Evolutionary conservation across 2,329 filamentous ascomycete species (phyloP), one percentile per base, ranked within the genome.

Genomic region (Fusarium sacchari): DNA sequence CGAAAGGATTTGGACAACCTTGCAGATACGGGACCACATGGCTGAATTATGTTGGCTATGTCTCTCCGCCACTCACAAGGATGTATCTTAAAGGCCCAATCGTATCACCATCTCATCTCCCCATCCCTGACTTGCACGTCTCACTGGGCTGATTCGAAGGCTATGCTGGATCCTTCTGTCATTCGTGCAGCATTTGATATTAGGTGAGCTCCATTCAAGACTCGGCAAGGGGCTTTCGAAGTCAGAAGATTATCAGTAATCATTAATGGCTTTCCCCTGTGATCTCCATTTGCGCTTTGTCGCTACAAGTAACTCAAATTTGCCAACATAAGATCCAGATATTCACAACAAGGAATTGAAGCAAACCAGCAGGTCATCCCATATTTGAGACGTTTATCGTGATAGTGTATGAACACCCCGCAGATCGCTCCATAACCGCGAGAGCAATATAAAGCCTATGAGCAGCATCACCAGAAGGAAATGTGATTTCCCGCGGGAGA

Each of bases 211-310:
- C 6, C 9, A 8, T 11, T 34, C 17, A 34, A 50, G 4, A 6
- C 12, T 24, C 6, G 0, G 20, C 12, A 6, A 32, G 4, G 7
- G 9, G 9, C 17, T 24, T 24, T 11, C 6, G 4, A 20, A 34
- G 17, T 6, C 24, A 15, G 30, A 20, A 0, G 6, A 0, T 15
- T 20, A 20, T 24, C 47, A 34, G 8, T 24, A 34, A 34, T 20
- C 17, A 50, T 50, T 2, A 22, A 12, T 11, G 4, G 6, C 4
- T 30, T 47, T 47, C 44, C 9, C 20, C 0, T 14, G 4, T 4
- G 7, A 4, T 5, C 4, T 7, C 46, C 2, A 12, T n/a, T n/a
- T n/a, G 10, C 14, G 14, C 10, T 30, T n/a, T 17, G 4, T 30
- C 14, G 26, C 26, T n/a, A n/a, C n/a, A n/a, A n/a, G n/a, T n/a